Evolutionary conservation across 108 stramenopile genomes (phyloP).

Genomic region (Cyclotella atomus): DNA sequence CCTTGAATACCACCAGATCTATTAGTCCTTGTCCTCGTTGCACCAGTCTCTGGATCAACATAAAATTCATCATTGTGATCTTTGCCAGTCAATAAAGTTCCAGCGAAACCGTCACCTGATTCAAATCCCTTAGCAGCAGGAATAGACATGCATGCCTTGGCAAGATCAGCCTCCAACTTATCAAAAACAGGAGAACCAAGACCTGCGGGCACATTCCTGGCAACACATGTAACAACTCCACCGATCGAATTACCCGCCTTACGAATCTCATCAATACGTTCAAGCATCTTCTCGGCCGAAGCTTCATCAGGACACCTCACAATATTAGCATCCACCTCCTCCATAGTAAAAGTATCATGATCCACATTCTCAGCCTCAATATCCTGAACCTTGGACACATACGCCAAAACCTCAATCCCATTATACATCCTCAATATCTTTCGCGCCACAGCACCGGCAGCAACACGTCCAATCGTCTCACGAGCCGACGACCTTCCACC

Average conservation of each 20-base stretch:
- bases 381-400: slow-evolving; percentile 92
- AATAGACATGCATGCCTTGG: slow-evolving; percentile 99
- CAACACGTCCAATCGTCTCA: slow-evolving; percentile 99
- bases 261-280: slow-evolving; percentile 93
- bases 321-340: slow-evolving; percentile 95
- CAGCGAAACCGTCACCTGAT: slow-evolving; percentile 96
- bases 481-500: slow-evolving; percentile 96
- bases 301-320: slow-evolving; percentile 92
- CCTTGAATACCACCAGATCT: slow-evolving; percentile 98
- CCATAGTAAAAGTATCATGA: slow-evolving; percentile 91
- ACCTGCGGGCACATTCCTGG: slow-evolving; percentile 94
- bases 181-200: slow-evolving; percentile 98
- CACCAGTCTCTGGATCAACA: slow-evolving; percentile 91
- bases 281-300: slow-evolving; percentile 90
- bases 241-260: slow-evolving; percentile 96
- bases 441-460: slow-evolving; percentile 96
- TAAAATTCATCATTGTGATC: slow-evolving; percentile 99
- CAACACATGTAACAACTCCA: slow-evolving; percentile 96
- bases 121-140: slow-evolving; percentile 99
- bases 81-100: slow-evolving; percentile 93
- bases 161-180: slow-evolving; percentile 98
- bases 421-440: slow-evolving; percentile 92
- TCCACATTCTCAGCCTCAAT: slow-evolving; percentile 82
- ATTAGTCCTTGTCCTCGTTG: slow-evolving; percentile 94
- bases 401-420: slow-evolving; percentile 91